Evolutionary conservation across 257 asterid species (phyloP).

Genomic region (Prunella vulgaris): DNA sequence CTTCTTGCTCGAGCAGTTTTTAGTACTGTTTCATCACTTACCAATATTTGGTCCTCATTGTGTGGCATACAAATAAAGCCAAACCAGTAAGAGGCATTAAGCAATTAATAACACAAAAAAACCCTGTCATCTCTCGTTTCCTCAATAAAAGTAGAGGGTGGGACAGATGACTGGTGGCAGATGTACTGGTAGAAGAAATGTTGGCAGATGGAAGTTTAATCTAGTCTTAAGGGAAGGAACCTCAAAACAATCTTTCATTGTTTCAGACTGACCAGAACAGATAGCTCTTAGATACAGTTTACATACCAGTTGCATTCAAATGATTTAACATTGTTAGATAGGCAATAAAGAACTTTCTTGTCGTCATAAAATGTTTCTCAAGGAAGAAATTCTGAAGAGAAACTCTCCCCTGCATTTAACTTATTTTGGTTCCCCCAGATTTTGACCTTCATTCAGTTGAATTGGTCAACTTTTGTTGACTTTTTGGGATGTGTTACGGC

Average conservation of each 20-base stretch:
- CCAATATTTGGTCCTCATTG: not conserved
- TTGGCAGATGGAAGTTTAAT: not conserved
- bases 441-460: not conserved
- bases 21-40: not conserved
- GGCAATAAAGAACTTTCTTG: slow-evolving; percentile 9
- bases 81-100: not conserved
- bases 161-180: not conserved
- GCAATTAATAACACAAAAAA: not conserved
- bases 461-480: not conserved
- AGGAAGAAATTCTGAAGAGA: slow-evolving; percentile 3
- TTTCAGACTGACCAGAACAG: not conserved
- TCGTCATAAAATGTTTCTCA: not conserved
- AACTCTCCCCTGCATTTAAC: not conserved
- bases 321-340: not conserved
- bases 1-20: slow-evolving; percentile 16
- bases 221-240: not conserved
- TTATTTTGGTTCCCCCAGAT: not conserved
- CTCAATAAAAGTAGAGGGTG: not conserved
- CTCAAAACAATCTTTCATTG: not conserved
- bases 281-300: not conserved
- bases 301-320: not conserved
- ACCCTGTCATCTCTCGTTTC: not conserved
- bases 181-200: not conserved
- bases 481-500: slow-evolving; percentile 3
- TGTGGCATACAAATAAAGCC: not conserved